These are phyloP conservation scores for Leishmania aethiopica DNA, from an alignment of 208 protist species.

Conservation along the genomic window DNA sequence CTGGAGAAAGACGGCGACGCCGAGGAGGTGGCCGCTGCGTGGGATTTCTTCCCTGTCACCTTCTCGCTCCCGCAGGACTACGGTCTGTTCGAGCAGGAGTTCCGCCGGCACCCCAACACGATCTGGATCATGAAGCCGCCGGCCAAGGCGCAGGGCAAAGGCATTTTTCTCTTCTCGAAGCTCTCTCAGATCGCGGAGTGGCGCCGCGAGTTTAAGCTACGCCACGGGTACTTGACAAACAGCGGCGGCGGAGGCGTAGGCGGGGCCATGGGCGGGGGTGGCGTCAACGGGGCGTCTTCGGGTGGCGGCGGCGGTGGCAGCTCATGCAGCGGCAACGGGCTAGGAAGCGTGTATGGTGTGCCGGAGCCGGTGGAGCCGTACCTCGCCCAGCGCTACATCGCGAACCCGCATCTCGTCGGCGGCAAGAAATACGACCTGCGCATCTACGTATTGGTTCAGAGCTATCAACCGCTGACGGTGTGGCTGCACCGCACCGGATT, in stretches of 20 bases:
- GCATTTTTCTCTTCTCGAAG: slow-evolving; percentile 97
- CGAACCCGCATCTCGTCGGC: slow-evolving; percentile 91
- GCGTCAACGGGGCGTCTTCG: background rate
- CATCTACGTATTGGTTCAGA: slow-evolving; percentile 92
- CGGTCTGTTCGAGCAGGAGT: slow-evolving; percentile 94
- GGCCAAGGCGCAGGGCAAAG: slow-evolving; percentile 95
- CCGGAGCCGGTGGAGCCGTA: slow-evolving; percentile 76
- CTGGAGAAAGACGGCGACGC: slow-evolving; percentile 85
- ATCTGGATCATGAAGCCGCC: slow-evolving; percentile 98
- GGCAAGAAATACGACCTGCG: slow-evolving; percentile 96
- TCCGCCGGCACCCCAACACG: slow-evolving; percentile 85
- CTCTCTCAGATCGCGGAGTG: slow-evolving; percentile 95
- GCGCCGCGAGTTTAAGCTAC: slow-evolving; percentile 87
- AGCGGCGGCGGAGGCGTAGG: slow-evolving; percentile 16
- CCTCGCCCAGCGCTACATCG: slow-evolving; percentile 91
- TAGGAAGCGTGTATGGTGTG: slow-evolving; percentile 34
- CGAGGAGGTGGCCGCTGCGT: slow-evolving; percentile 81
- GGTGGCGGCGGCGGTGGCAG: slow-evolving; percentile 2
- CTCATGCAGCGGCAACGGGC: background rate
- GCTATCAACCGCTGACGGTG: slow-evolving; percentile 85
- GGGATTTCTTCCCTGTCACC: slow-evolving; percentile 95
- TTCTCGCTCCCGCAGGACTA: slow-evolving; percentile 96
- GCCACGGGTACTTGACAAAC: slow-evolving; percentile 42
- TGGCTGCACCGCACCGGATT: slow-evolving; percentile 93
- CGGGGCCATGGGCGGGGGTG: background rate